Evolutionary conservation across 352 stramenopile genomes (phyloP).

Genomic region (Phytophthora sojae): DNA sequence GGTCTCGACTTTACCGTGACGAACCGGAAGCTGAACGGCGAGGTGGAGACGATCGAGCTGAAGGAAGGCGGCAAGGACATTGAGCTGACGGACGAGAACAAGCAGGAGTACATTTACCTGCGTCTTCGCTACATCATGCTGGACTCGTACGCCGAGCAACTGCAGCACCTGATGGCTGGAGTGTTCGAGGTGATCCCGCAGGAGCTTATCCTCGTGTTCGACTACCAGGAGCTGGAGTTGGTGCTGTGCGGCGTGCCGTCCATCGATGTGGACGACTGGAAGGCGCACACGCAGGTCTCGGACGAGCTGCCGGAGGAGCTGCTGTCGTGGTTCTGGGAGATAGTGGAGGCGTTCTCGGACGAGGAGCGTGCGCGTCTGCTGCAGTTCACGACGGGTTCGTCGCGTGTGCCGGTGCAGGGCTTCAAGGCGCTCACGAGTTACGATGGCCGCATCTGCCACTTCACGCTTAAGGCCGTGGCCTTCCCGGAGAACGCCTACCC

Average conservation of each 20-base stretch:
- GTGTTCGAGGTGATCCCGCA: constrained; percentile 98
- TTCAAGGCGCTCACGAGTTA: constrained; percentile 87
- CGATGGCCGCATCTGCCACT: constrained; percentile 82
- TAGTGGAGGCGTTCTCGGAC: constrained; percentile 65
- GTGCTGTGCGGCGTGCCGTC: constrained; percentile 83
- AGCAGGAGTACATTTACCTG: constrained; percentile 97
- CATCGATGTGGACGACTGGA: constrained; percentile 88
- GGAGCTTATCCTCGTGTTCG: constrained; percentile 84
- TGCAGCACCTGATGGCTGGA: constrained; percentile 92
- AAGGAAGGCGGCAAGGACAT: constrained; percentile 88
- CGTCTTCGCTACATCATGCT: constrained; percentile 97
- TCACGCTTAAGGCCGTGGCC: constrained; percentile 67
- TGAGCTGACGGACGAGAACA: constrained; percentile 96
- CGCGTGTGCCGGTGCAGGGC: constrained; percentile 85
- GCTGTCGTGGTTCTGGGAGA: constrained; percentile 86
- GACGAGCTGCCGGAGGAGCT: constrained; percentile 80
- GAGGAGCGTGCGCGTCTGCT: constrained; percentile 85
- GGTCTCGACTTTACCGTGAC: constrained; percentile 86
- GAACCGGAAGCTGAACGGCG: constrained; percentile 78
- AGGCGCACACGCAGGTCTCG: constrained; percentile 89
- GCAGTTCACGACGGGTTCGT: constrained; percentile 88
- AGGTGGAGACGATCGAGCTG: constrained; percentile 84
- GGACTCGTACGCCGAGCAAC: constrained; percentile 93
- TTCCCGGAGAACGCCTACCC: constrained; percentile 72
- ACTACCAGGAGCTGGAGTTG: constrained; percentile 86